Conservation (phyloP, 2,329 filamentous ascomycete species). For the Fusarium irregulare region DNA sequence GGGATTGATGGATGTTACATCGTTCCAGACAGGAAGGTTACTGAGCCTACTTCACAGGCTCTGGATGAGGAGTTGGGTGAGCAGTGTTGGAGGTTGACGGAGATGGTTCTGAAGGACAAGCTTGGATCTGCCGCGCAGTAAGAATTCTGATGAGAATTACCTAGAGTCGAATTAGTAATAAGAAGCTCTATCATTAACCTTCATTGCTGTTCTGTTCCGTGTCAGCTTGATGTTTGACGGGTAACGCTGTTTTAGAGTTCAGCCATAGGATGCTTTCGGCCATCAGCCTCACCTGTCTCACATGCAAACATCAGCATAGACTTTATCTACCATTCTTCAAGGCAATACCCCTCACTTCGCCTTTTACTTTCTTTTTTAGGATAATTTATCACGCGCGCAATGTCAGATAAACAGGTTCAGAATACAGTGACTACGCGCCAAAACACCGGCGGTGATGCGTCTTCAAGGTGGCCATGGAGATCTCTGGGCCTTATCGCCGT, state of each 20-base stretch:
- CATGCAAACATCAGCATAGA: background rate
- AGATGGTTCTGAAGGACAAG: background rate
- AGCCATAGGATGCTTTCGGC: background rate
- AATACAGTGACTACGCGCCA: background rate
- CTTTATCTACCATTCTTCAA: background rate
- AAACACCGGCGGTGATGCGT: background rate
- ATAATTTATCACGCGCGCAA: background rate
- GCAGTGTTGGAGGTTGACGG: background rate
- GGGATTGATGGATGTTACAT: conserved; percentile 8
- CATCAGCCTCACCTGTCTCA: background rate
- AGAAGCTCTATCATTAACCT: background rate
- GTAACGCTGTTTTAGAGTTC: background rate
- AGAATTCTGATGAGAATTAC: accelerated
- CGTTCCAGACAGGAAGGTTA: conserved; percentile 4
- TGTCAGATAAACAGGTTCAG: background rate
- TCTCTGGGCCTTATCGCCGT: background rate
- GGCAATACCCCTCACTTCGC: background rate
- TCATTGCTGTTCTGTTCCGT: background rate
- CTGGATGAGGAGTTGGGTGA: conserved; percentile 4
- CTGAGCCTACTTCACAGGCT: conserved; percentile 1
- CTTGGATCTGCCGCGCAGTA: background rate
- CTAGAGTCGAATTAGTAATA: background rate
- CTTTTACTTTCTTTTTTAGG: too few relatives aligned
- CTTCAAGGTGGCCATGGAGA: background rate
- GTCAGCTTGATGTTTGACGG: too few relatives aligned